Base-by-base conservation (phyloP, 1,139 yeast species). In the Pichia sp. region DNA sequence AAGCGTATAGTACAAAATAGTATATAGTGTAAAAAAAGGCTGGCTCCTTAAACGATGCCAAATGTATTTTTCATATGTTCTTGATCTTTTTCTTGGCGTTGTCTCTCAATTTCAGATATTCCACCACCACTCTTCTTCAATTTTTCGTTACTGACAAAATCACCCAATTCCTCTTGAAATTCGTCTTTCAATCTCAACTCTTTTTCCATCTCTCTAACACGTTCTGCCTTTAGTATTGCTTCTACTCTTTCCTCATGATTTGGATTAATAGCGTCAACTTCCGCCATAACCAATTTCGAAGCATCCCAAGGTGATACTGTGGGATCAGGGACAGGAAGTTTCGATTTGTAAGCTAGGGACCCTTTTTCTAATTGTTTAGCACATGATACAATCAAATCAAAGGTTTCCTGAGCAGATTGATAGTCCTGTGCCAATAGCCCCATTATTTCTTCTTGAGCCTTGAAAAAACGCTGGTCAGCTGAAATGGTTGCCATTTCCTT, bases 401-500 rank as follows among this genome's bases (percentile, higher is more conserved):
- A 89, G 0, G 97, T 91, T 63, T 90, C 96, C 47, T 76, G 76
- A 1, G 95, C 93, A 63, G 83, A 85, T 43, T 77, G 78, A 44
- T 93, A 71, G 69, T 93, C 99, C 56, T 88, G 95, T 48, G 80
- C 80, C 60, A 93, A 71, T 65, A 93, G 96, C 37, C 75, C 78
- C 4, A 91, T 80, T 56, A 93, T 77, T 58, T 88, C 96, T 62
- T 88, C 96, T 66, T 93, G 98, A 31, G 90, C 75, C 56, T 87
- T 87, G 70, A 91, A 82, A 65, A 89, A 89, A 60, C 91, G 96
- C 66, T 93, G 98, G 63, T 91, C 97, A 61, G 89, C 96, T 57
- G 96, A 87, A 22, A 93, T 95, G 44, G 85, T 84, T 59, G 89
- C 95, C 55, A 93, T 76, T 63, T 91, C 97, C 5, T 85, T 74